Conservation (phyloP, 163 green algal genomes). For the Volvox carteri region DNA sequence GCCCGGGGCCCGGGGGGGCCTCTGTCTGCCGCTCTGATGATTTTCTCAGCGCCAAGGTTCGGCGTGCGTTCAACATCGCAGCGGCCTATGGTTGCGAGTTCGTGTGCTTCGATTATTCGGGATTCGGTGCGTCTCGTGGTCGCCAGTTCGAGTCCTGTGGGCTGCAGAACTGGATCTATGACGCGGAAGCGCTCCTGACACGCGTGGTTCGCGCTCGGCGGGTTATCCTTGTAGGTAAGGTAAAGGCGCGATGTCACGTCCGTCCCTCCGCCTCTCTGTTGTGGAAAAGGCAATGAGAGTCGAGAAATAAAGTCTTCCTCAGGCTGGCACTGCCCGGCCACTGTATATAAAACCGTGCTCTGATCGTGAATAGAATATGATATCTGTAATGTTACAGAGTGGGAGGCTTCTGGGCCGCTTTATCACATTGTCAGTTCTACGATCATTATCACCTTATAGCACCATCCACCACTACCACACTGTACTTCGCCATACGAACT, state of each 20-base stretch:
- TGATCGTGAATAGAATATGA: neutral
- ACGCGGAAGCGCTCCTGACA: neutral
- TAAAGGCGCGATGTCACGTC: neutral
- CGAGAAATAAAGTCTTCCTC: neutral
- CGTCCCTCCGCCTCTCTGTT: too few species aligned
- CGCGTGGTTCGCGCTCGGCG: neutral
- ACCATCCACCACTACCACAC: too few species aligned
- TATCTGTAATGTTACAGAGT: neutral
- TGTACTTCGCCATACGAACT: too few species aligned
- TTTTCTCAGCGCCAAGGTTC: slow-evolving; percentile 10
- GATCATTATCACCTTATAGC: too few species aligned
- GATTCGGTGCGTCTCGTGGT: neutral
- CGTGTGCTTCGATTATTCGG: slow-evolving; percentile 38
- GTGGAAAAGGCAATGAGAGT: neutral
- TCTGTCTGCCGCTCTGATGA: neutral
- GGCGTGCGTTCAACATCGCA: neutral
- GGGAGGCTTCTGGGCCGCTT: neutral
- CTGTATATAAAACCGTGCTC: neutral
- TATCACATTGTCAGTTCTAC: too few species aligned
- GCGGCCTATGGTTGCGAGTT: neutral
- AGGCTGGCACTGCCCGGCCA: too few species aligned
- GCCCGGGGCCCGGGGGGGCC: neutral
- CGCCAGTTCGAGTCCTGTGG: slow-evolving; percentile 13
- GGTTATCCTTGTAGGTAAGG: slow-evolving; percentile 15
- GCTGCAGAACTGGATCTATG: slow-evolving; percentile 33